These are phyloP conservation scores for Fremontodendron californicum DNA, from an alignment of 345 rosid species.

Conservation along the genomic window DNA sequence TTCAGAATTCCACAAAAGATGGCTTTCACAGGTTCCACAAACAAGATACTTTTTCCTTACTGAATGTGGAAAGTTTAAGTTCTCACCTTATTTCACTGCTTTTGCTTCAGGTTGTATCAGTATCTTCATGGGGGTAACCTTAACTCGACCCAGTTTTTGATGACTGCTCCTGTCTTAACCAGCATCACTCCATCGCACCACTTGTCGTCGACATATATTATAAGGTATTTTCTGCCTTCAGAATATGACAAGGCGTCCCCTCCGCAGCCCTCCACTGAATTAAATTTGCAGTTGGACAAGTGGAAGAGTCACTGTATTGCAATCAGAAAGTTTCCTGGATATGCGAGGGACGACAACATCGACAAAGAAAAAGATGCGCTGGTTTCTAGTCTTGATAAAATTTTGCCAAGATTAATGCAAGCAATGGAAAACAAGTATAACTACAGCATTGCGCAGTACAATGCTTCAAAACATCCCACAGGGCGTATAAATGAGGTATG, in stretches of 20 bases:
- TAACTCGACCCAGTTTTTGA: constrained; percentile 17
- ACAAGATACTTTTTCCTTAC: not conserved
- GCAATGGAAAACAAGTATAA: constrained; percentile 1
- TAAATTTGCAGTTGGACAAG: constrained; percentile 31
- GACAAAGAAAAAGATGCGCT: constrained; percentile 31
- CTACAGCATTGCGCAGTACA: constrained; percentile 43
- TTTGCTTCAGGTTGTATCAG: constrained; percentile 38
- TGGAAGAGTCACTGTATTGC: constrained; percentile 41
- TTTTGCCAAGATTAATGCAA: not conserved
- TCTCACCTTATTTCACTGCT: not conserved
- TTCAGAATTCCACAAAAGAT: constrained; percentile 33
- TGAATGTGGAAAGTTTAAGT: not conserved
- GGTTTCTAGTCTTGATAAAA: constrained; percentile 21
- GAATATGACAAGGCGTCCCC: constrained; percentile 12
- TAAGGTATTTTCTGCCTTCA: constrained; percentile 22
- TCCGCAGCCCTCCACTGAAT: constrained; percentile 35
- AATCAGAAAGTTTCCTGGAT: constrained; percentile 39
- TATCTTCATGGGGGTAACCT: constrained; percentile 45
- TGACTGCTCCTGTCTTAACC: constrained; percentile 48
- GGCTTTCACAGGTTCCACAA: constrained; percentile 66
- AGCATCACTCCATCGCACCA: constrained; percentile 15
- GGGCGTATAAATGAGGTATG: constrained; percentile 45
- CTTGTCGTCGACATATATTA: not conserved
- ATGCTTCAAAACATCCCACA: constrained; percentile 26
- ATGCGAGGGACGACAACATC: constrained; percentile 36